These are phyloP conservation scores for Lactarius akahatsu DNA, from an alignment of 768 basidiomycete genomes.

Conservation along the genomic window DNA sequence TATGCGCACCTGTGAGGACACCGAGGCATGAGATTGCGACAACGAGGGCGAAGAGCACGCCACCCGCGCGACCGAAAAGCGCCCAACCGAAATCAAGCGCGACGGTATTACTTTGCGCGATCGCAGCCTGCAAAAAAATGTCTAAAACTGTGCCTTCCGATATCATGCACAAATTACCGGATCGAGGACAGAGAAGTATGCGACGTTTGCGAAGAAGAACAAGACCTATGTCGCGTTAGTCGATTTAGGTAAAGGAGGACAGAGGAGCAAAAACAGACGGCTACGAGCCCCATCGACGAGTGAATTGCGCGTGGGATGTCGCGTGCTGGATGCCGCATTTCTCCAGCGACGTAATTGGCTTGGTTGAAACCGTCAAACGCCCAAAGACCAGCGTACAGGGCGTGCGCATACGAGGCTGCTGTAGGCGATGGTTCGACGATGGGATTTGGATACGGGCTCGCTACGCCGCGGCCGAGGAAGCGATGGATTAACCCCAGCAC, in stretches of 20 bases:
- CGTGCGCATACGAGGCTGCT: constrained; percentile 12
- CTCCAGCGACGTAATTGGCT: constrained; percentile 15
- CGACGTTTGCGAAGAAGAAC: constrained; percentile 15
- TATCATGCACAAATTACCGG: not conserved
- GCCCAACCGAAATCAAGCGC: constrained; percentile 20
- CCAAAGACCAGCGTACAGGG: constrained; percentile 15
- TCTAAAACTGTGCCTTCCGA: not conserved
- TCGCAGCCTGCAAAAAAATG: not conserved
- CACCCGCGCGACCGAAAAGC: constrained; percentile 17
- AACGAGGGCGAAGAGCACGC: constrained; percentile 13
- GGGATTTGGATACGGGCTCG: not conserved
- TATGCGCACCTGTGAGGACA: constrained; percentile 9
- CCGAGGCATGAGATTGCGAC: constrained; percentile 13
- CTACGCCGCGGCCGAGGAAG: not conserved
- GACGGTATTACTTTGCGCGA: constrained; percentile 15
- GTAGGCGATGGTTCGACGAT: not conserved
- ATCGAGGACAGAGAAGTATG: constrained; percentile 19
- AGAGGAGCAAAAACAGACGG: not conserved
- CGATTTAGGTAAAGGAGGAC: not conserved
- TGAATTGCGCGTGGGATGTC: constrained; percentile 20
- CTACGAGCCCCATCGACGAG: constrained; percentile 14
- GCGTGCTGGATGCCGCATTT: constrained; percentile 13
- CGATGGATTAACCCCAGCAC: not conserved
- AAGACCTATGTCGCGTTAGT: constrained; percentile 1
- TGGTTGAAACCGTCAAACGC: constrained; percentile 18